phyloP scores from a whole-genome alignment of 331 rosid genomes.

The Cydonia oblonga region DNA sequence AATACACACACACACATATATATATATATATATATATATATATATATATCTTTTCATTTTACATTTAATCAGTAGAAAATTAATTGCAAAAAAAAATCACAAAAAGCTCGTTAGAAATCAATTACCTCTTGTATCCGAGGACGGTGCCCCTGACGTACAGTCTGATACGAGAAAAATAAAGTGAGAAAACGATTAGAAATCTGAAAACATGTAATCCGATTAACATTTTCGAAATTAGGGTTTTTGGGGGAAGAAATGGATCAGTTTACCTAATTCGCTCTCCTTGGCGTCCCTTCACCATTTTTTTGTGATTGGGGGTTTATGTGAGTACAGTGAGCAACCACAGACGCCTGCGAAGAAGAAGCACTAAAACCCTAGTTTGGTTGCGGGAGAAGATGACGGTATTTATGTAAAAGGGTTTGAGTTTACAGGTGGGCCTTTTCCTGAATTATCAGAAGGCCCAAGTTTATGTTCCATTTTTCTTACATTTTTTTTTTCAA shows the following conservation, averaged over 20 bases:
- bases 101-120: not conserved
- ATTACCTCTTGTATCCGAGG: constrained; percentile 92
- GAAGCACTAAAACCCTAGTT: constrained; percentile 17
- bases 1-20: too few relatives aligned
- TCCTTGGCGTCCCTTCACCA: constrained; percentile 89
- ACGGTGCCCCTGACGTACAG: constrained; percentile 82
- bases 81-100: not conserved
- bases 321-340: not conserved
- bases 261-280: constrained; percentile 61
- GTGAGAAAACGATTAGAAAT: not conserved
- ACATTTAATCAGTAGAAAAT: not conserved
- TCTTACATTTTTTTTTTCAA: too few relatives aligned
- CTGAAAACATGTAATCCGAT: not conserved
- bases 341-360: constrained; percentile 11
- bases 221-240: not conserved
- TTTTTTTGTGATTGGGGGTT: constrained; percentile 14
- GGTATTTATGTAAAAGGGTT: not conserved
- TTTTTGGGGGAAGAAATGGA: not conserved
- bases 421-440: not conserved
- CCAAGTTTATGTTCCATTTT: not conserved
- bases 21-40: too few relatives aligned
- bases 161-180: constrained; percentile 12
- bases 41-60: not conserved
- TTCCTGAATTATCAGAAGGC: not conserved
- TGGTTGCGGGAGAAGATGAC: too few relatives aligned